Evolutionary conservation across 208 protist species (phyloP).

Genomic region (Trypanosoma melophagium): DNA sequence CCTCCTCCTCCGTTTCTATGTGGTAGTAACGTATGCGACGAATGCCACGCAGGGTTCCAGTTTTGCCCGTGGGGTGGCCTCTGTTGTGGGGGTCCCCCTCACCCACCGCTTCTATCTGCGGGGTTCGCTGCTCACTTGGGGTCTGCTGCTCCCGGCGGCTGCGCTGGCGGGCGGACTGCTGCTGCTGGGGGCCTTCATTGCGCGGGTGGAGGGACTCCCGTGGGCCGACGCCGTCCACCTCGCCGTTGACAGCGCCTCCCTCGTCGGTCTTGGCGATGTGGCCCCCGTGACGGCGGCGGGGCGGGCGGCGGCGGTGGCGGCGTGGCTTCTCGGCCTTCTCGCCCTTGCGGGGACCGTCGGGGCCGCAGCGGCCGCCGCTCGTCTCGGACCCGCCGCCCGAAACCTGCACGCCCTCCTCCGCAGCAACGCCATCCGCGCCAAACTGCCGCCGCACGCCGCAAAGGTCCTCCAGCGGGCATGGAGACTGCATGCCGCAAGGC

Average conservation of each 20-base stretch:
- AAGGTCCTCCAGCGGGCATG: slow-evolving; percentile 67
- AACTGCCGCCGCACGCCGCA: slow-evolving; percentile 55
- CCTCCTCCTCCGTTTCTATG: slow-evolving; percentile 66
- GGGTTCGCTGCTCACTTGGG: slow-evolving; percentile 31
- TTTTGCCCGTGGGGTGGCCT: slow-evolving; percentile 51
- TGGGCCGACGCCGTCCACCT: slow-evolving; percentile 59
- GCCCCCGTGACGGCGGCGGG: slow-evolving; percentile 43
- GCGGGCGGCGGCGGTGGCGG: slow-evolving; percentile 46
- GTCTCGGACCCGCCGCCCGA: slow-evolving; percentile 30
- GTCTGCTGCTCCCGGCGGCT: slow-evolving; percentile 18
- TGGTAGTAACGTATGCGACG: slow-evolving; percentile 53
- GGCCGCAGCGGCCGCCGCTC: too few species aligned
- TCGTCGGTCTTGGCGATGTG: slow-evolving; percentile 61
- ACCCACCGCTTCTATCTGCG: slow-evolving; percentile 40
- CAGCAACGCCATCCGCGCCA: slow-evolving; percentile 56
- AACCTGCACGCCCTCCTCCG: slow-evolving; percentile 65
- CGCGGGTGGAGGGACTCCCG: slow-evolving; percentile 40
- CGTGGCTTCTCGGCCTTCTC: slow-evolving; percentile 38
- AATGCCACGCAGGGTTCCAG: slow-evolving; percentile 33
- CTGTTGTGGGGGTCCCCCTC: slow-evolving; percentile 41
- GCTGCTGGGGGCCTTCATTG: slow-evolving; percentile 45
- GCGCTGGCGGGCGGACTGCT: slow-evolving; percentile 37
- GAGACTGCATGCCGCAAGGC: slow-evolving; percentile 51
- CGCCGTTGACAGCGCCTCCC: slow-evolving; percentile 45
- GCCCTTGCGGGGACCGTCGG: not conserved